Percentiles rank a stretch among this genome's conserved stretches.
Conservation (phyloP, 352 stramenopile genomes). For the Aphanomyces euteiches region DNA sequence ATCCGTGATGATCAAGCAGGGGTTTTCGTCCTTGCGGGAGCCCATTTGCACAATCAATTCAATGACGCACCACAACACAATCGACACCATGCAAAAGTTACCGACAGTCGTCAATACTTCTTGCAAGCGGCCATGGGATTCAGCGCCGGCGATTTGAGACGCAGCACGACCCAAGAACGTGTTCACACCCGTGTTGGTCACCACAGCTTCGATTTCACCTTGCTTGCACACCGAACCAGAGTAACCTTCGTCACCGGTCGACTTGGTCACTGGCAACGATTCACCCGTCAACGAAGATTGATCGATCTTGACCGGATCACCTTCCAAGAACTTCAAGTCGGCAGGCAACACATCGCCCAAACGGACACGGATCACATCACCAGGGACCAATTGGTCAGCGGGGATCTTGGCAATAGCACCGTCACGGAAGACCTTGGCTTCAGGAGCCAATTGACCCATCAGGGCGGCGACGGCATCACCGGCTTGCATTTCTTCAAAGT, state of each 20-base stretch:
- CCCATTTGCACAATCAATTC: conserved; percentile 52
- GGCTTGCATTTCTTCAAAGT: conserved; percentile 46
- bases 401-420: conserved; percentile 40
- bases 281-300: conserved; percentile 65
- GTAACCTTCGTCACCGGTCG: conserved; percentile 36
- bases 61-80: conserved; percentile 47
- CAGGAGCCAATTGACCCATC: conserved; percentile 50
- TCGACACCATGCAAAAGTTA: conserved; percentile 47
- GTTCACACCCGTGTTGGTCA: conserved; percentile 45
- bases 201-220: conserved; percentile 42
- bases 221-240: conserved; percentile 48
- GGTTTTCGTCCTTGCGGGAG: conserved; percentile 37
- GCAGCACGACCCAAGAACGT: conserved; percentile 57
- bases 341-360: conserved; percentile 56
- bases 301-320: conserved; percentile 54
- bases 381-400: conserved; percentile 47
- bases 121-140: conserved; percentile 47
- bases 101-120: conserved; percentile 43
- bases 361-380: conserved; percentile 50
- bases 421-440: conserved; percentile 45
- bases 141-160: conserved; percentile 55
- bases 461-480: conserved; percentile 50
- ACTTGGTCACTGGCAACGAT: conserved; percentile 39
- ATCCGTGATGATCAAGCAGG: conserved; percentile 54
- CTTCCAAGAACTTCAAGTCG: conserved; percentile 43